Evolutionary conservation across 2,329 filamentous ascomycete genomes (phyloP).

Genomic region (Plectosphaerella cucumerina): DNA sequence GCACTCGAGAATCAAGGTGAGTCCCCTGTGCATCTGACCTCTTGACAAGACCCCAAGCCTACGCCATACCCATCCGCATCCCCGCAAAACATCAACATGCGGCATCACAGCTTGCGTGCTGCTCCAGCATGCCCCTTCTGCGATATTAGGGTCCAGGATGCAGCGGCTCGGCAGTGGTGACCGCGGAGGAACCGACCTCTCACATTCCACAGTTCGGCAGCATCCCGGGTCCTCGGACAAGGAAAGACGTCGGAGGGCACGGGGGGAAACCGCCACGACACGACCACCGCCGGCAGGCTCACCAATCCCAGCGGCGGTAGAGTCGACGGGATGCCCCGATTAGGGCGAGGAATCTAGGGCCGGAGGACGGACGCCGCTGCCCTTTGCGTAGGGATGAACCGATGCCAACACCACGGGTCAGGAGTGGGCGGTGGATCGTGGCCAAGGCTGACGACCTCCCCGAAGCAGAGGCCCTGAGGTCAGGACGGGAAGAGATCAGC

Average conservation of each 20-base stretch:
- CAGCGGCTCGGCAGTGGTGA: not conserved
- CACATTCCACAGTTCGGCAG: not conserved
- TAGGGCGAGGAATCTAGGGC: not conserved
- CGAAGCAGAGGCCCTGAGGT: not conserved
- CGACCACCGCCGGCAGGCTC: constrained; percentile 34
- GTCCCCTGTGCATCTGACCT: not conserved
- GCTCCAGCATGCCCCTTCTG: not conserved
- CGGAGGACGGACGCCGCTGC: not conserved
- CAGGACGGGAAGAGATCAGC: not conserved
- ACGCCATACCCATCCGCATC: not conserved
- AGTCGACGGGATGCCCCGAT: not conserved
- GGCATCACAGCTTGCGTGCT: not conserved
- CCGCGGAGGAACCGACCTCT: not conserved
- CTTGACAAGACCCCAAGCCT: not conserved
- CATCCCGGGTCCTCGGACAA: not conserved
- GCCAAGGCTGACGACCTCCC: not conserved
- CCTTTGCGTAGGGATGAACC: not conserved
- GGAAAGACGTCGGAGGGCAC: not conserved
- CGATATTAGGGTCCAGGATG: not conserved
- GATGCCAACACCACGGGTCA: not conserved
- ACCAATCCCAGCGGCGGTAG: constrained; percentile 34
- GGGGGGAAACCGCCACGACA: not conserved
- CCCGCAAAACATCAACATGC: not conserved
- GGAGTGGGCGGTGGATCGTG: not conserved
- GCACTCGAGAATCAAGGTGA: not conserved